Conservation (phyloP, 2,329 filamentous ascomycete genomes). For the Apiospora kogelbergensis region DNA sequence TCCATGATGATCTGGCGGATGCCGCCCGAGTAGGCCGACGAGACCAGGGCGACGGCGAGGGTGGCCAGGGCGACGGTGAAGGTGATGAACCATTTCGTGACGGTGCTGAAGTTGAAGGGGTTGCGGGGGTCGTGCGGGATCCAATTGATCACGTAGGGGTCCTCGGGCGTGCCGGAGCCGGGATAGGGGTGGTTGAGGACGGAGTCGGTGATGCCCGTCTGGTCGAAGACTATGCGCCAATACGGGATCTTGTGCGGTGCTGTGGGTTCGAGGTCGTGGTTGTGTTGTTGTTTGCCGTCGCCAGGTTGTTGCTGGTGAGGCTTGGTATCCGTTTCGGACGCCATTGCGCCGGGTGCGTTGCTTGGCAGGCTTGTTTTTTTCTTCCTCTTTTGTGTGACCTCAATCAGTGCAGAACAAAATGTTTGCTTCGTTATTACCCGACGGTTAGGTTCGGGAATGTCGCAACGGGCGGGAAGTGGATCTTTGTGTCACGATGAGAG, state of each 20-base stretch:
- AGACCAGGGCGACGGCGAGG: conserved; percentile 65
- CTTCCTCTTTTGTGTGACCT: background rate
- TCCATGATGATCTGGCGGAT: conserved; percentile 49
- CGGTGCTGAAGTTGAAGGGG: conserved; percentile 56
- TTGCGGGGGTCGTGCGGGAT: conserved; percentile 66
- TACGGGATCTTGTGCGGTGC: conserved; percentile 11
- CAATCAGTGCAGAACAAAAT: background rate
- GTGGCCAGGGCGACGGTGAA: conserved; percentile 61
- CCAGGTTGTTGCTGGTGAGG: background rate
- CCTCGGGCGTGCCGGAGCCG: conserved; percentile 62
- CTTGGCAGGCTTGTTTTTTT: background rate
- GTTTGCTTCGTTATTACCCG: background rate
- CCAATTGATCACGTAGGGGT: conserved; percentile 67
- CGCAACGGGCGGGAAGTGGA: background rate
- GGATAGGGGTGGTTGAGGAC: conserved; percentile 54
- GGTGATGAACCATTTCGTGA: conserved; percentile 64
- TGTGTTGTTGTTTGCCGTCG: background rate
- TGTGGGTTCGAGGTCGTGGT: background rate
- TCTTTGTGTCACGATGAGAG: background rate
- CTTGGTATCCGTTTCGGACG: conserved; percentile 2
- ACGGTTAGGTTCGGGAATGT: background rate
- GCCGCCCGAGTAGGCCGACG: conserved; percentile 63
- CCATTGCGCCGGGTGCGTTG: background rate
- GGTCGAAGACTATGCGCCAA: conserved; percentile 44
- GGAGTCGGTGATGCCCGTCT: conserved; percentile 53